These are phyloP conservation scores for Ligustrum vulgare DNA, from an alignment of 257 asterid species.

Conservation along the genomic window DNA sequence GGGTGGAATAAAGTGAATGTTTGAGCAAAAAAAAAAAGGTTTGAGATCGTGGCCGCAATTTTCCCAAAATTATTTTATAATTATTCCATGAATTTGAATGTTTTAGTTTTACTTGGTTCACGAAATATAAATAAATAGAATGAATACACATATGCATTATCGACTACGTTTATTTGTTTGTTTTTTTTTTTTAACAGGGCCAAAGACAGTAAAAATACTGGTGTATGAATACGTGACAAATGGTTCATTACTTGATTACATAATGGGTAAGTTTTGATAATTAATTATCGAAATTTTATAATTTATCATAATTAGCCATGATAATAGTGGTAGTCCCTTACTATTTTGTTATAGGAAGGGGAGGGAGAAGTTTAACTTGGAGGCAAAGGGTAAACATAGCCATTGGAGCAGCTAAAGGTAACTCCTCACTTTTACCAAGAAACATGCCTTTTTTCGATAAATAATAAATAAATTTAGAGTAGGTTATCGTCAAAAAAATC, in stretches of 20 bases:
- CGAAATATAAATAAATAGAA: no score
- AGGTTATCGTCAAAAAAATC: no score
- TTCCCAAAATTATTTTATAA: no score
- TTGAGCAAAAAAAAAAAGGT: no score
- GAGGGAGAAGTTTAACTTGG: slow-evolving; percentile 69
- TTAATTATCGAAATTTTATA: neutral
- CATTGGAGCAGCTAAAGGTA: slow-evolving; percentile 84
- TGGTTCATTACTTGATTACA: slow-evolving; percentile 74
- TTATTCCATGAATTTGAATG: neutral
- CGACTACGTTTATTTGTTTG: neutral
- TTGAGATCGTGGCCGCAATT: no score
- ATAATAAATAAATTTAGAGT: neutral
- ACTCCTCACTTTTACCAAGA: neutral
- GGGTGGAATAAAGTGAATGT: no score
- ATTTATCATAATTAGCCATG: neutral
- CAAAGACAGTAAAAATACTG: slow-evolving; percentile 51
- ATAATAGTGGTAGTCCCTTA: neutral
- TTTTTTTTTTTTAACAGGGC: slow-evolving; percentile 39
- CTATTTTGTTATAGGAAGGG: slow-evolving; percentile 43
- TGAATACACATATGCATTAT: neutral
- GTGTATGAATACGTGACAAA: slow-evolving; percentile 72
- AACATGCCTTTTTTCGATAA: neutral
- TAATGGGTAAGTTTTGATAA: slow-evolving; percentile 43
- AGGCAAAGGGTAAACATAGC: slow-evolving; percentile 74
- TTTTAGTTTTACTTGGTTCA: neutral